Evolutionary conservation across 331 rosid species (phyloP).

Genomic region (Telfairia occidentalis): DNA sequence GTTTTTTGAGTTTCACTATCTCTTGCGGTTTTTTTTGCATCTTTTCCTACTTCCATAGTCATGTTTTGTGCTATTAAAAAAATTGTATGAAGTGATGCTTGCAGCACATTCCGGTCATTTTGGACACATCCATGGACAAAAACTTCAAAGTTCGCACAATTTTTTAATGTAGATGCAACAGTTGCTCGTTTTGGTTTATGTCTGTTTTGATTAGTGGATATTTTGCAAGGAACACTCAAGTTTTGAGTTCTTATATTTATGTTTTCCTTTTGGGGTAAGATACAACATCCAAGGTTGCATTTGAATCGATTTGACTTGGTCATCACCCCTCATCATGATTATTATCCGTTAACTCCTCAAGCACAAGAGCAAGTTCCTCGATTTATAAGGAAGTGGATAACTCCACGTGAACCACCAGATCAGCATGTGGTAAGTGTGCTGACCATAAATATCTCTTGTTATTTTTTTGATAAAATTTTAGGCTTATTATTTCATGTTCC

Average conservation of each 20-base stretch:
- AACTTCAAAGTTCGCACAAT: neutral
- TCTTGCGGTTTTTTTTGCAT: neutral
- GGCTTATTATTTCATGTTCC: neutral
- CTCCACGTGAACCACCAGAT: slow-evolving; percentile 83
- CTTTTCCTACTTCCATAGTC: neutral
- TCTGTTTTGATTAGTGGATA: slow-evolving; percentile 8
- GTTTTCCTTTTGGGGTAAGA: slow-evolving; percentile 27
- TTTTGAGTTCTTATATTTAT: neutral
- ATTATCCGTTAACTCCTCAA: slow-evolving; percentile 69
- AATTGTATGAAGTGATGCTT: neutral
- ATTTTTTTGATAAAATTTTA: neutral
- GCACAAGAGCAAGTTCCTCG: slow-evolving; percentile 72
- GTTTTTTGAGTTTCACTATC: neutral
- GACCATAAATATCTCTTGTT: neutral
- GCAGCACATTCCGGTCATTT: neutral
- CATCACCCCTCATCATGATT: slow-evolving; percentile 81
- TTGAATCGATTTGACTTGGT: slow-evolving; percentile 83
- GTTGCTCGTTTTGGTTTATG: neutral
- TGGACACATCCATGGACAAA: neutral
- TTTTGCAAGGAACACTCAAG: neutral
- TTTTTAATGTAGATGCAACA: neutral
- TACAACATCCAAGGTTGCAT: slow-evolving; percentile 74
- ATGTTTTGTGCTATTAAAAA: neutral
- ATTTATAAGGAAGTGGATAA: slow-evolving; percentile 68
- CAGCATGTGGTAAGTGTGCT: slow-evolving; percentile 53